Percentiles rank a stretch among this genome's conserved stretches.
Conservation (phyloP, 78 protist genomes). For the Parvularia atlantis region DNA sequence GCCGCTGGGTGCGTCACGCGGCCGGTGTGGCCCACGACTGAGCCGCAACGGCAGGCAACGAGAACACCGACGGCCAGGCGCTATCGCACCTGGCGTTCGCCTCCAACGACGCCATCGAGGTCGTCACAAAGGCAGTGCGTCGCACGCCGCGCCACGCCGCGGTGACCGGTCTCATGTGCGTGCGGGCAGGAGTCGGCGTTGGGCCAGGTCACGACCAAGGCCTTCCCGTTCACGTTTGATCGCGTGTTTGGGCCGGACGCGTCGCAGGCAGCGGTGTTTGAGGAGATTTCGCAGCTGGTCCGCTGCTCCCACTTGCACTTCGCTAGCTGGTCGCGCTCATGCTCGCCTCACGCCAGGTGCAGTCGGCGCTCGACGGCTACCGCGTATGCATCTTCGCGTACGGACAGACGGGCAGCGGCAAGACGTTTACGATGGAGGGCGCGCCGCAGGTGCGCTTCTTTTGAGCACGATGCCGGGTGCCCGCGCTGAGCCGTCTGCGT, state of each 20-base stretch:
- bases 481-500: background rate
- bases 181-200: background rate
- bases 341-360: too few species aligned
- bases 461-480: conserved; percentile 20
- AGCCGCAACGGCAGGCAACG: too few species aligned
- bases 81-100: too few species aligned
- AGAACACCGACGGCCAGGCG: too few species aligned
- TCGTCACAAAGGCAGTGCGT: too few species aligned
- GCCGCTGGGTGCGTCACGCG: background rate
- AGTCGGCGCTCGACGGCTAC: conserved; percentile 63
- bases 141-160: too few species aligned
- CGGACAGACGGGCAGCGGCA: conserved; percentile 65
- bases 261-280: conserved; percentile 32
- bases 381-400: conserved; percentile 66
- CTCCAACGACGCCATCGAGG: too few species aligned
- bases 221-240: conserved; percentile 37
- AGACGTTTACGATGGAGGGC: conserved; percentile 58
- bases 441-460: conserved; percentile 9
- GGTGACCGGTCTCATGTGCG: too few species aligned
- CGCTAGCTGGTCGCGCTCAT: too few species aligned
- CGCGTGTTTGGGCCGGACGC: conserved; percentile 43
- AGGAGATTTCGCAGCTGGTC: conserved; percentile 50
- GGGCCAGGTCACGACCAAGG: background rate
- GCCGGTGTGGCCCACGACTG: too few species aligned
- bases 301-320: too few species aligned